Percentiles rank a stretch among this genome's conserved stretches.
Conservation (phyloP, 306 rosid genomes). For the Cicer judaicum region DNA sequence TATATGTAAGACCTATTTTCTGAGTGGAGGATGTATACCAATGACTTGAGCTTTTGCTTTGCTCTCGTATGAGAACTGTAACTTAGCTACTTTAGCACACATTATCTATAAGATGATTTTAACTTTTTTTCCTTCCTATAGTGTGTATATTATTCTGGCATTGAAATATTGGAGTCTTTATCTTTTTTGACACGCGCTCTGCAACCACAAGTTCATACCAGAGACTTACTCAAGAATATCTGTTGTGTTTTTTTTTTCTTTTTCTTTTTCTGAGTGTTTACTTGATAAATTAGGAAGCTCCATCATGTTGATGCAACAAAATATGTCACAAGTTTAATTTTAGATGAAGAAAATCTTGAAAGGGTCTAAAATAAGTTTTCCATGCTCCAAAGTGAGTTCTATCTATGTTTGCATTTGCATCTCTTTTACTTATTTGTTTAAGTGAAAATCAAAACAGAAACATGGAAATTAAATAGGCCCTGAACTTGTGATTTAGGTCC, state of each 20-base stretch:
- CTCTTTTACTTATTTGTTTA: background rate
- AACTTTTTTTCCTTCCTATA: background rate
- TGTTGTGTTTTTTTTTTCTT: background rate
- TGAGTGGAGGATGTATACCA: background rate
- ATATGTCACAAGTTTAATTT: background rate
- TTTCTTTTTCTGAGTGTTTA: background rate
- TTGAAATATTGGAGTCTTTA: background rate
- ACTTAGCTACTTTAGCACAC: background rate
- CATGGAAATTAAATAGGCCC: no score
- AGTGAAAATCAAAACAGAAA: no score
- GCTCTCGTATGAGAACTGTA: constrained; percentile 9
- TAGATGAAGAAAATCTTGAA: constrained; percentile 11
- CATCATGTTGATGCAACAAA: constrained; percentile 12
- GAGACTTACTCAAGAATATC: background rate
- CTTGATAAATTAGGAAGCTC: background rate
- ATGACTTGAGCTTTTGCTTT: constrained; percentile 16
- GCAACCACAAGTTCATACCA: background rate
- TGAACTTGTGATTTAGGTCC: background rate
- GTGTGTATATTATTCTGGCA: constrained; percentile 4
- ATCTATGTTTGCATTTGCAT: background rate
- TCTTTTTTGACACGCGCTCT: background rate
- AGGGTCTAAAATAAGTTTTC: constrained; percentile 17
- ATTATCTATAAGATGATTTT: background rate
- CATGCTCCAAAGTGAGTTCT: background rate
- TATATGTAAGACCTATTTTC: background rate